Evolutionary conservation across 257 asterid species (phyloP), one percentile per base, ranked within the genome.

Genomic region (Solanum rostratum): DNA sequence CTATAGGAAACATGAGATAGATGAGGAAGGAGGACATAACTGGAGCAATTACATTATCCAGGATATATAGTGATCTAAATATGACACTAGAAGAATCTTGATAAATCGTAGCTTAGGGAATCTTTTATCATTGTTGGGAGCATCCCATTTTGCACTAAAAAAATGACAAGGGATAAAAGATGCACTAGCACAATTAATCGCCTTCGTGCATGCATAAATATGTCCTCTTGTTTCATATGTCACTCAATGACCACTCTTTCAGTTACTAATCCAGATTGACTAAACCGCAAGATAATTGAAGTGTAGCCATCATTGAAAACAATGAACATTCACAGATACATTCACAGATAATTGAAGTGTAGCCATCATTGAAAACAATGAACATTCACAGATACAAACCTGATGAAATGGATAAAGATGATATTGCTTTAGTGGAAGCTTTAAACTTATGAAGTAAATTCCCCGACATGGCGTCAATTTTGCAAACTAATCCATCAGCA

Each of bases 401-500:
- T 87, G 97, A 88, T 63, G 99, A 96, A 92, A 96, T 83, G 52
- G 97, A 92, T 49, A 96, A 60, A 65, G 97, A 93, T 24, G 98
- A 95, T 86, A 96, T 88, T 69, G 94, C 90, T 86, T 86, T 93
- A 74, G 98, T 88, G 83, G 95, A 65, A 84, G 98, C 96, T 19
- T 86, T 93, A 80, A 94, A 93, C 92, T 94, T 95, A 79, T 83
- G 88, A 83, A 91, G 84, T 85, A 94, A 84, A 87, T 91, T 92
- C 53, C 99, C 99, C 0, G 97, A 87, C 90, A 90, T 80, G 68
- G 97, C 87, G 79, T 95, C 97, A 45, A 96, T 89, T 90, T 92
- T 87, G 86, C 97, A 93, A 88, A 95, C 92, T 93, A 93, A 90
- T 59, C 99, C 99, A 93, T 96, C 98, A 45, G 87, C 92, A 76